Conservation (phyloP, 1,139 yeast genomes). For the Taphrina pruni region DNA sequence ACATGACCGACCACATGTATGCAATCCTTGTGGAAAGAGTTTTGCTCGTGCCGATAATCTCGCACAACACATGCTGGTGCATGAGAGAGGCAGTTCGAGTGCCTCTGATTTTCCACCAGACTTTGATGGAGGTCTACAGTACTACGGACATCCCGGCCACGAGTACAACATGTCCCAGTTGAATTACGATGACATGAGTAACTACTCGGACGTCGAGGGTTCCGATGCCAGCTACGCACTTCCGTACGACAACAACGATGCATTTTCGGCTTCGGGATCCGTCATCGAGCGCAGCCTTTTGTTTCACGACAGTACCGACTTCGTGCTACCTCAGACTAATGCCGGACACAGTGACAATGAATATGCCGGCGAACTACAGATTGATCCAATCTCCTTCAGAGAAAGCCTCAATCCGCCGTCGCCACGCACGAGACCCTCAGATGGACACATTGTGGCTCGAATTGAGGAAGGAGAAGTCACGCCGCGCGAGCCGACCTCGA, state of each 20-base stretch:
- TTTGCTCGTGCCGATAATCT: conserved; percentile 27
- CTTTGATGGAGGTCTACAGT: neutral
- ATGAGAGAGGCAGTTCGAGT: conserved; percentile 17
- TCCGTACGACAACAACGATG: neutral
- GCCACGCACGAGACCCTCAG: neutral
- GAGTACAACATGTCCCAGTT: neutral
- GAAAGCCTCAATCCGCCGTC: conserved; percentile 17
- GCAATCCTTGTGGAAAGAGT: conserved; percentile 29
- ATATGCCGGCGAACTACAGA: neutral
- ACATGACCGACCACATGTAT: conserved; percentile 31
- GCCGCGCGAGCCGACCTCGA: neutral
- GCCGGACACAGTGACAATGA: neutral
- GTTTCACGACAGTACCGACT: conserved; percentile 1
- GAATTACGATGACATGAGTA: conserved; percentile 8
- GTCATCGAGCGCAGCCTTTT: neutral
- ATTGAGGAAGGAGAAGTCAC: conserved; percentile 3
- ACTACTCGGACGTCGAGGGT: conserved; percentile 8
- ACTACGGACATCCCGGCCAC: neutral
- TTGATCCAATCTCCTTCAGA: conserved; percentile 12
- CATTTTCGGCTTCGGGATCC: conserved; percentile 6
- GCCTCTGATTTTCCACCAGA: conserved; percentile 6
- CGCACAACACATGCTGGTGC: conserved; percentile 31
- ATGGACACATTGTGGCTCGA: no score
- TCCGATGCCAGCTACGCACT: conserved; percentile 4
- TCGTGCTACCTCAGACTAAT: neutral